Conservation (phyloP, 805 yeast genomes). For the Lipomyces oligophaga region DNA sequence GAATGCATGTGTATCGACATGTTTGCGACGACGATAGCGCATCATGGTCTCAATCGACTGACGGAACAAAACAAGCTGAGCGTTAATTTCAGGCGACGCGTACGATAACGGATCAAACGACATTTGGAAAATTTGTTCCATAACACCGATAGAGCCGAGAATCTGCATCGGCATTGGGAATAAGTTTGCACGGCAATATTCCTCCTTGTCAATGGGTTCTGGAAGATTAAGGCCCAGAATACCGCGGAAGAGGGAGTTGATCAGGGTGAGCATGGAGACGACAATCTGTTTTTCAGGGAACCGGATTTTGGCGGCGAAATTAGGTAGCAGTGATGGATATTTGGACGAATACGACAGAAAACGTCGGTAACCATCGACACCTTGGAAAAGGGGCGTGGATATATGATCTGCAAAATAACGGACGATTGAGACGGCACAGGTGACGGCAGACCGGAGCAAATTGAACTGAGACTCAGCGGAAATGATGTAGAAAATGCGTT, state of each 20-base stretch:
- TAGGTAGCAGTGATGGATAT: conserved; percentile 1
- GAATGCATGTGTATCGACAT: neutral
- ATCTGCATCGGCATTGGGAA: neutral
- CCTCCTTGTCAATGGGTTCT: conserved; percentile 1
- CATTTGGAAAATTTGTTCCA: conserved; percentile 2
- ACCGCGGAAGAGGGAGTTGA: conserved; percentile 8
- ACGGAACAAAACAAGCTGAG: conserved; percentile 2
- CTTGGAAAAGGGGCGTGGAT: conserved; percentile 2
- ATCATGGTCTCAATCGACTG: neutral
- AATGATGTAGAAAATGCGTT: conserved; percentile 5
- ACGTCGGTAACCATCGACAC: neutral
- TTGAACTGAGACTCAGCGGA: conserved; percentile 8
- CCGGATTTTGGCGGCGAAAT: conserved; percentile 2
- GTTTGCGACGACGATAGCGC: conserved; percentile 3
- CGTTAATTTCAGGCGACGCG: neutral
- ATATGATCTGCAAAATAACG: neutral
- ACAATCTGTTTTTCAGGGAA: conserved; percentile 6
- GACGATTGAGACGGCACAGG: conserved; percentile 3
- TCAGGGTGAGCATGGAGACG: conserved; percentile 1
- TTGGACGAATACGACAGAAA: neutral
- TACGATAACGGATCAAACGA: conserved; percentile 6
- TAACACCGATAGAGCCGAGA: conserved; percentile 1
- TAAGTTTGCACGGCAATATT: neutral
- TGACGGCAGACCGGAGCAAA: conserved; percentile 9
- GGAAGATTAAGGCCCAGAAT: conserved; percentile 2